Evolutionary conservation across 345 rosid genomes (phyloP).

Genomic region (Camelina sativa): DNA sequence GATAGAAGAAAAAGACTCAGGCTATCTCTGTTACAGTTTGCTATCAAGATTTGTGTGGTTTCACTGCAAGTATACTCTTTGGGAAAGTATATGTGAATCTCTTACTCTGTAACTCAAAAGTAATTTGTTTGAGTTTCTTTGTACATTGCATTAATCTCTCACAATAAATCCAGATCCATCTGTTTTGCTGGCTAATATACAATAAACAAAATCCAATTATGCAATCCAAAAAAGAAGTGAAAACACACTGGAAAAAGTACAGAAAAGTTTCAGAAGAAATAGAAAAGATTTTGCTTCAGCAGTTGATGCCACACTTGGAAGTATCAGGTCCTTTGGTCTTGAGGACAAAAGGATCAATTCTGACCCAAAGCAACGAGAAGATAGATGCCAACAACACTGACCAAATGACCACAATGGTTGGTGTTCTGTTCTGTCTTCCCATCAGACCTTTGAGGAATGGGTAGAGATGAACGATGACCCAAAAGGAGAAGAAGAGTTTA

Average conservation of each 20-base stretch:
- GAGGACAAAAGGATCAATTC: constrained; percentile 89
- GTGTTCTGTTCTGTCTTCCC: constrained; percentile 97
- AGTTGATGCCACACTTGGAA: constrained; percentile 82
- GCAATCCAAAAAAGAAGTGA: constrained; percentile 28
- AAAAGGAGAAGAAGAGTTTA: constrained; percentile 90
- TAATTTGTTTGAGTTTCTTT: constrained; percentile 2
- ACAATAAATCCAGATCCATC: constrained; percentile 24
- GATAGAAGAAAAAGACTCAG: background rate
- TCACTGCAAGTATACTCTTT: background rate
- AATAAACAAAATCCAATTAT: constrained; percentile 34
- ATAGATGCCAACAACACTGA: constrained; percentile 89
- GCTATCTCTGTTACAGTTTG: constrained; percentile 1
- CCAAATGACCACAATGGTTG: constrained; percentile 97
- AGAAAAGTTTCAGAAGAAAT: constrained; percentile 10
- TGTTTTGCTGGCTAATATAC: constrained; percentile 29
- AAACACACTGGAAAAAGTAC: constrained; percentile 23
- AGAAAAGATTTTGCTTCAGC: constrained; percentile 49
- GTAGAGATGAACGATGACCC: constrained; percentile 97
- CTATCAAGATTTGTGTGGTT: constrained; percentile 16
- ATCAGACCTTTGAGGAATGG: constrained; percentile 98
- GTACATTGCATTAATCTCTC: constrained; percentile 26
- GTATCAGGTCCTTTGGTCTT: constrained; percentile 95
- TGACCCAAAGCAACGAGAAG: constrained; percentile 95
- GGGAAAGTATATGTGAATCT: background rate
- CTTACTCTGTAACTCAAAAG: background rate